A percentile compares a stretch with the other conserved stretches of the same genome.
phyloP scores from a whole-genome alignment of 345 rosid genomes.

The Ceriops tagal region DNA sequence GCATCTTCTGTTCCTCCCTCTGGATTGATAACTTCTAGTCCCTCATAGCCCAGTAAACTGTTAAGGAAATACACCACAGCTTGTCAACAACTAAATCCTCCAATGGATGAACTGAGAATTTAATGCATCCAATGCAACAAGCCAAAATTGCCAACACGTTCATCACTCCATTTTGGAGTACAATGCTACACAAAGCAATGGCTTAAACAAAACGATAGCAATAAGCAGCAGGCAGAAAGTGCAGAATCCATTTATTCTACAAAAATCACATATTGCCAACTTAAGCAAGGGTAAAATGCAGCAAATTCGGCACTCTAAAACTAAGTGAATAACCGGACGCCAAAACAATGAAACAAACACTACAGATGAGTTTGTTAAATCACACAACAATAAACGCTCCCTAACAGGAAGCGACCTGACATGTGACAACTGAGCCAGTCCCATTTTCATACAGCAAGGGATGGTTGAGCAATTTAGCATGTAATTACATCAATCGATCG shows the following conservation, averaged over 20 bases:
- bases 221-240: background rate
- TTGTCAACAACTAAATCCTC: background rate
- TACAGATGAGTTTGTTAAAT: too few relatives aligned
- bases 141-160: background rate
- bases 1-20: slow-evolving; percentile 95
- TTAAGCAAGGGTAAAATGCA: too few relatives aligned
- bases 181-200: background rate
- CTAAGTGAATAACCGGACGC: too few relatives aligned
- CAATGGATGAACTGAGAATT: background rate
- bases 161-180: background rate
- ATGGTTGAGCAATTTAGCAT: too few relatives aligned
- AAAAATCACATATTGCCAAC: background rate
- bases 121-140: background rate
- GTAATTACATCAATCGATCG: too few relatives aligned
- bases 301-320: too few relatives aligned
- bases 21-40: slow-evolving; percentile 84
- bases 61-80: background rate
- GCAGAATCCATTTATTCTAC: background rate
- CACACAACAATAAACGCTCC: too few relatives aligned
- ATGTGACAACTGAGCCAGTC: too few relatives aligned
- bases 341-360: too few relatives aligned
- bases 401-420: too few relatives aligned
- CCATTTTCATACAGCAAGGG: too few relatives aligned
- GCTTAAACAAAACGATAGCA: background rate
- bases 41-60: slow-evolving; percentile 68